A percentile compares a stretch with the other conserved stretches of the same genome.
phyloP scores from a whole-genome alignment of 1,139 yeast genomes.

The Kodamaea sp. region DNA sequence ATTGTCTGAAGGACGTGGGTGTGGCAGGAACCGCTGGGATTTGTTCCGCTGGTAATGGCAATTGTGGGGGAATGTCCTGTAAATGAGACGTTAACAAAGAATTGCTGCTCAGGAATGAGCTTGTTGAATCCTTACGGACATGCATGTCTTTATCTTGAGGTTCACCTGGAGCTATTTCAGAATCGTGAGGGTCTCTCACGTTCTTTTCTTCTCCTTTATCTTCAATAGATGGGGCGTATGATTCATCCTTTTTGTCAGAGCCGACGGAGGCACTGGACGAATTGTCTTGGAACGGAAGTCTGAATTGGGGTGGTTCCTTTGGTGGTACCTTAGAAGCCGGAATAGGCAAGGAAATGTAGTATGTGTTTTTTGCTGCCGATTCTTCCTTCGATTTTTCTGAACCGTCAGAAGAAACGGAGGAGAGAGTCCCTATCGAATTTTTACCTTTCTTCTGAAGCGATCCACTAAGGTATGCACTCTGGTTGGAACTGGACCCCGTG shows the following conservation, averaged over 20 bases:
- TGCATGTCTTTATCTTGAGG: conserved; percentile 1
- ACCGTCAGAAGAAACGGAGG: conserved; percentile 10
- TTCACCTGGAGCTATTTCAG: not conserved
- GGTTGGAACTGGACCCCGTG: conserved; percentile 7
- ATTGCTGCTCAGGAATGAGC: conserved; percentile 29
- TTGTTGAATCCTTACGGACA: conserved; percentile 29
- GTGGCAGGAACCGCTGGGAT: conserved; percentile 48
- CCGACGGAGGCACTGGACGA: conserved; percentile 5
- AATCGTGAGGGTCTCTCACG: conserved; percentile 23
- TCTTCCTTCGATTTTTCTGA: conserved; percentile 4
- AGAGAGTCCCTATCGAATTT: conserved; percentile 8
- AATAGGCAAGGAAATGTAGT: conserved; percentile 26
- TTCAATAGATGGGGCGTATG: conserved; percentile 7
- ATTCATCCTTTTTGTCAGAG: conserved; percentile 10
- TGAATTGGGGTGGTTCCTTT: conserved; percentile 49
- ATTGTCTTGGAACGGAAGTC: conserved; percentile 65
- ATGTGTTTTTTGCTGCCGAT: conserved; percentile 7
- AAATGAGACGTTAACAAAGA: conserved; percentile 37
- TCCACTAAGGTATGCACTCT: conserved; percentile 1
- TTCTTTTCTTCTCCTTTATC: conserved; percentile 1
- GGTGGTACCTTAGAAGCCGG: conserved; percentile 23
- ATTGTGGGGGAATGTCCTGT: conserved; percentile 54
- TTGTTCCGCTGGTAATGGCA: conserved; percentile 55
- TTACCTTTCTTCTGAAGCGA: conserved; percentile 1
- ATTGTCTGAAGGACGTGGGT: conserved; percentile 33